phyloP scores from a whole-genome alignment of 768 basidiomycete genomes.

The Tylopilus rubrobrunneus region DNA sequence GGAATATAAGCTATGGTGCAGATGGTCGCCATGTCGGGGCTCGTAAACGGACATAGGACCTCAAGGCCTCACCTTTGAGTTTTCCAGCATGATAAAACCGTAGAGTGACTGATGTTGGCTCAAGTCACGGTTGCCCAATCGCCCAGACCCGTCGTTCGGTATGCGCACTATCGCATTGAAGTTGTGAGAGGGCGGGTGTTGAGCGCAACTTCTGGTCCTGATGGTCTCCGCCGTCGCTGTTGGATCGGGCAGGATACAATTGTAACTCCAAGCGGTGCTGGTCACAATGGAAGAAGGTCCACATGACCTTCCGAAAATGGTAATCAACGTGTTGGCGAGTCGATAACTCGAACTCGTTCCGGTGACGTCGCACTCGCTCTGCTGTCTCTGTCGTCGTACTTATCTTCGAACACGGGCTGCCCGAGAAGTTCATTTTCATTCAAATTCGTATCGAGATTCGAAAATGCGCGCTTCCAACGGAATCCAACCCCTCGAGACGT shows the following conservation, averaged over 20 bases:
- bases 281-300: too few species aligned
- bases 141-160: too few species aligned
- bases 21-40: too few species aligned
- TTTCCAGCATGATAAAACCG: neutral
- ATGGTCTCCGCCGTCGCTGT: too few species aligned
- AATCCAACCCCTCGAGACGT: neutral
- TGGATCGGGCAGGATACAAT: too few species aligned
- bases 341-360: neutral
- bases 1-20: neutral
- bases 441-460: neutral
- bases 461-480: neutral
- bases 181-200: too few species aligned
- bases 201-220: too few species aligned
- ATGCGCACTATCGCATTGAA: too few species aligned
- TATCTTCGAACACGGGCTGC: neutral
- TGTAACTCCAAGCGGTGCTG: too few species aligned
- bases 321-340: neutral
- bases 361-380: neutral
- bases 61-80: neutral
- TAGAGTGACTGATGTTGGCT: neutral
- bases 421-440: too few species aligned
- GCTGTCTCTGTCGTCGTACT: neutral
- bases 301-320: neutral
- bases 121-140: too few species aligned
- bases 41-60: too few species aligned